Evolutionary conservation across 805 yeast species (phyloP).

Genomic region (Diddensiella santjacobensis): DNA sequence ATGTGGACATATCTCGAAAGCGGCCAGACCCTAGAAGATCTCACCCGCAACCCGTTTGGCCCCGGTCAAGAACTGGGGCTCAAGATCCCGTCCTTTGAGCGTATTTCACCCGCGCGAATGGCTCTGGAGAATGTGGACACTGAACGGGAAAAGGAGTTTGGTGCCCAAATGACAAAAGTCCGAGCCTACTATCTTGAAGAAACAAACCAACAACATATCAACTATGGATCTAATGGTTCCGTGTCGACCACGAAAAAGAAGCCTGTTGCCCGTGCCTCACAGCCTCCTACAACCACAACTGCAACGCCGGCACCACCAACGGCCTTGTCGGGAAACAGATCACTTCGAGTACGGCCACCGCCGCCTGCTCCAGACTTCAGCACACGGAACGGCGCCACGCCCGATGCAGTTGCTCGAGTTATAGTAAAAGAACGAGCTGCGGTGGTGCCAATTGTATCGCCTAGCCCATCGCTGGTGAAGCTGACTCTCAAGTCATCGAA

Average conservation of each 20-base stretch:
- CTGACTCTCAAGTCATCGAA: conserved; percentile 7
- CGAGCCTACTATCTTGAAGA: conserved; percentile 36
- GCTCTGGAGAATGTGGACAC: conserved; percentile 43
- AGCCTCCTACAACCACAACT: not conserved
- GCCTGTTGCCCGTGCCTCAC: not conserved
- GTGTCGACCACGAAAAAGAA: not conserved
- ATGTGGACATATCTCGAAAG: conserved; percentile 79
- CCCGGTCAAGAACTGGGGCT: conserved; percentile 34
- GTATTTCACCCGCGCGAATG: conserved; percentile 29
- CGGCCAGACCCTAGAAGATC: conserved; percentile 48
- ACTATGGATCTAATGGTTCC: conserved; percentile 1
- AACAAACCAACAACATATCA: conserved; percentile 1
- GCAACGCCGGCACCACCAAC: not conserved
- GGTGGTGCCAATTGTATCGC: not conserved
- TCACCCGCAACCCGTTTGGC: conserved; percentile 58
- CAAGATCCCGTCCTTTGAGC: conserved; percentile 38
- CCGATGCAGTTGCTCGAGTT: not conserved
- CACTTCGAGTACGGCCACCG: not conserved
- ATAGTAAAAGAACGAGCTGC: not conserved
- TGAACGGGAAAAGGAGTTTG: conserved; percentile 42
- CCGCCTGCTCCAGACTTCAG: not conserved
- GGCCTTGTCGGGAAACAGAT: not conserved
- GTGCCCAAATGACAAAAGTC: conserved; percentile 38
- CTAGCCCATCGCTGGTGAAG: conserved; percentile 8
- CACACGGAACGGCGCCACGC: not conserved